Base-by-base conservation (phyloP, 306 rosid genomes). In the Lathyrus sativus region DNA sequence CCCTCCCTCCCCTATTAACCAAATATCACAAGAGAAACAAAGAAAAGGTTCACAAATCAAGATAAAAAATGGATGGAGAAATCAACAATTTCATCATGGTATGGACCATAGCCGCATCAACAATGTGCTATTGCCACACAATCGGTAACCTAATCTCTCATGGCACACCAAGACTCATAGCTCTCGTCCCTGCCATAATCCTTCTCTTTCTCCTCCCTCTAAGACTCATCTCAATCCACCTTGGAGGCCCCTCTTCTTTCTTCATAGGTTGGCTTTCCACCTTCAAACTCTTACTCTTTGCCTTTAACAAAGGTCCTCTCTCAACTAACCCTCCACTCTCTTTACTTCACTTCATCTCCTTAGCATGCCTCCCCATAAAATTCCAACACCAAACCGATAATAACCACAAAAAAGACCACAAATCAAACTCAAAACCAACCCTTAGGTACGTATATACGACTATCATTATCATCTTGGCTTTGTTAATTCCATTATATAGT, bases 251-350 rank as follows among this genome's bases (percentile, higher is more conserved):
- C 1, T 3, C 84, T 22, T 31, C 74, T 11, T 80, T 80, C 78
- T 42, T 80, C 68, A 19, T 80, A 0, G 71, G 51, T 11, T 80
- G 84, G 84, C 84, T 80, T 42, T 65, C 84, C 7, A 80, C 78
- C 41, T 80, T 80, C 80, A 80, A 75, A n/a, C 84, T 80, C 53
- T 10, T 80, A 1, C 80, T 80, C 8, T 80, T 75, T 19, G 74
- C 78, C 77, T 66, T 71, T 12, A 70, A 28, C 7, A 71, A 80
- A 41, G 84, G 84, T 0, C 75, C 84, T 15, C 74, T 80, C 5
- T 44, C 80, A 6, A 26, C 78, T n/a, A 60, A 67, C 51, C 78
- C 71, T 35, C 59, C 73, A 41, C 83, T 79, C 51, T 38, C 83
- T 45, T 19, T 80, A 2, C 22, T 6, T 9, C 78, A 80, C 9